phyloP scores from a whole-genome alignment of 225 moss, liverwort and hornwort genomes.

The Straminergon stramineum region DNA sequence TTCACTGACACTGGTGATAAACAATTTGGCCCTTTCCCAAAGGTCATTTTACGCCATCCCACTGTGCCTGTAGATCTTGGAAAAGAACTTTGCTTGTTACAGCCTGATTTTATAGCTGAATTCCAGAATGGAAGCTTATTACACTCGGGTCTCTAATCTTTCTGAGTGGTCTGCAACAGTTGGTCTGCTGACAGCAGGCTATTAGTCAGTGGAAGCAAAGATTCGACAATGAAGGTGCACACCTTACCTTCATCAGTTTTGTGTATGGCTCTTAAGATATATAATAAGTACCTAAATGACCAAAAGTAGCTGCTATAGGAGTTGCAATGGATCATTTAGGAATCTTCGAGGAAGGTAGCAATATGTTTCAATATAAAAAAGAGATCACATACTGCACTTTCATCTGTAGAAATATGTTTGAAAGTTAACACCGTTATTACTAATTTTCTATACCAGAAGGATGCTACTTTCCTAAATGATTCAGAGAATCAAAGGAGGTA shows the following conservation, averaged over 20 bases:
- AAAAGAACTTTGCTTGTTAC: not conserved
- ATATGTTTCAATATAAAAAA: not conserved
- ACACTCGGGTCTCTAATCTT: not conserved
- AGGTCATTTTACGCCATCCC: not conserved
- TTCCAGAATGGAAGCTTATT: not conserved
- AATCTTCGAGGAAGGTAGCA: not conserved
- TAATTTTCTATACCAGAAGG: not conserved
- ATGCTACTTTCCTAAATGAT: not conserved
- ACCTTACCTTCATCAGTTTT: not conserved
- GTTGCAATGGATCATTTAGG: not conserved
- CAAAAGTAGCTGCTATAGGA: not conserved
- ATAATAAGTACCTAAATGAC: not conserved
- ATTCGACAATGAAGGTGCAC: conserved; percentile 84
- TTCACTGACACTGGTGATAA: not conserved
- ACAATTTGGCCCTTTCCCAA: not conserved
- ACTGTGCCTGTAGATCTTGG: not conserved
- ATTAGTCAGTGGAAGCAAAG: conserved; percentile 91
- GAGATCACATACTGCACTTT: not conserved
- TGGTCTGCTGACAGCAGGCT: conserved; percentile 98
- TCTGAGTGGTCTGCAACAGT: conserved; percentile 28
- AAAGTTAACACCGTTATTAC: too few relatives aligned
- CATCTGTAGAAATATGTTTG: not conserved
- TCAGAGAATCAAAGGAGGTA: not conserved
- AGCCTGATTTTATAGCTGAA: not conserved
- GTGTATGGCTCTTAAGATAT: not conserved